phyloP scores from a whole-genome alignment of 2,329 filamentous ascomycete genomes.

The Beauveria bassiana region DNA sequence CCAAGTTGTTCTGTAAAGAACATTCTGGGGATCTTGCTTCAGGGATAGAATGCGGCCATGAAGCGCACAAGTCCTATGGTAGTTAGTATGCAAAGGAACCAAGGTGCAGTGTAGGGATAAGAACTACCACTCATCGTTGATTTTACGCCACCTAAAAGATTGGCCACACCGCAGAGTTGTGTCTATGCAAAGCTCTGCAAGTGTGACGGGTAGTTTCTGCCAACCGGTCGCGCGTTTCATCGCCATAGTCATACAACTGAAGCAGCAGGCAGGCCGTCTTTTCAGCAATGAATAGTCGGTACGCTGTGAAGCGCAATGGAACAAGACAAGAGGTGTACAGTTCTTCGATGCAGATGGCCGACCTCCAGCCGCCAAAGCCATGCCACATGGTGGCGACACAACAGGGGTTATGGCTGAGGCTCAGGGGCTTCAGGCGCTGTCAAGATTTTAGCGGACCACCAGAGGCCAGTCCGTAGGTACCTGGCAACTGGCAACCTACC shows the following conservation, averaged over 20 bases:
- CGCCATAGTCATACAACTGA: constrained; percentile 22
- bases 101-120: not conserved
- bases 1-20: constrained; percentile 74
- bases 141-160: constrained; percentile 90
- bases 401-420: not conserved
- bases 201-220: constrained; percentile 74
- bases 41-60: constrained; percentile 78
- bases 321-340: not conserved
- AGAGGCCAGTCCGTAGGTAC: too few relatives aligned
- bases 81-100: constrained; percentile 3
- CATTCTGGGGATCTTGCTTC: constrained; percentile 67
- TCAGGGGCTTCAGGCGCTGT: not conserved
- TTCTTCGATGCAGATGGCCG: not conserved
- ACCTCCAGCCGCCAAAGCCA: not conserved
- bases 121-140: constrained; percentile 70
- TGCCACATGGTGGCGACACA: not conserved
- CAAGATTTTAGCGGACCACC: not conserved
- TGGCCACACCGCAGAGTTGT: constrained; percentile 92
- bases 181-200: constrained; percentile 86
- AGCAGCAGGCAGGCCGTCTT: not conserved
- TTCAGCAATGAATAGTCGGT: not conserved
- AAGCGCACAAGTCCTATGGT: constrained; percentile 67
- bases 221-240: constrained; percentile 59
- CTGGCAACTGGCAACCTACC: not conserved
- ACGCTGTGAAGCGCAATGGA: not conserved